These are phyloP conservation scores for Oidiodendron maius DNA, from an alignment of 495 filamentous ascomycete species.

Conservation along the genomic window DNA sequence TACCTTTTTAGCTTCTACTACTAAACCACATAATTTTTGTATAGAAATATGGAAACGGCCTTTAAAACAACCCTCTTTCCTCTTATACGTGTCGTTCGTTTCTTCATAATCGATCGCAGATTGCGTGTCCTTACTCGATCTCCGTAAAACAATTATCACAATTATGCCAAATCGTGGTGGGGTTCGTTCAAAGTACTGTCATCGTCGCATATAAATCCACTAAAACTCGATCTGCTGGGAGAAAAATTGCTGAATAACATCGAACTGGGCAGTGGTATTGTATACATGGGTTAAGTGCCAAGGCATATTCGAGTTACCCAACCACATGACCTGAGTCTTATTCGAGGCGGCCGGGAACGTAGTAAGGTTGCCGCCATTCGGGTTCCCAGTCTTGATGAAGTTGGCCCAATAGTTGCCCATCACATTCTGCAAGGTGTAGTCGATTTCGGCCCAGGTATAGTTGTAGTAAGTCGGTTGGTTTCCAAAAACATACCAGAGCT, in stretches of 20 bases:
- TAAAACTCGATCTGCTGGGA: neutral
- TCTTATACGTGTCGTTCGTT: too few species aligned
- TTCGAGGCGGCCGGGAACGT: constrained; percentile 1
- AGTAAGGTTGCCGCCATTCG: neutral
- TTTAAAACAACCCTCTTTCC: too few species aligned
- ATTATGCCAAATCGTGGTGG: too few species aligned
- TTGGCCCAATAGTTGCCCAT: constrained; percentile 7
- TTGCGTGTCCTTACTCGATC: too few species aligned
- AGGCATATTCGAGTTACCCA: neutral
- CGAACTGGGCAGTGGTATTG: neutral
- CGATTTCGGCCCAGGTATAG: neutral
- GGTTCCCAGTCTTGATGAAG: constrained; percentile 12
- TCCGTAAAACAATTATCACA: too few species aligned
- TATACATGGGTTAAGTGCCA: neutral
- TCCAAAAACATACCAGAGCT: constrained; percentile 3
- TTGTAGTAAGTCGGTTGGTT: constrained; percentile 3
- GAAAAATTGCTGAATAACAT: neutral
- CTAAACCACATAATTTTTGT: too few species aligned
- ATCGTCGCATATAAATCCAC: neutral
- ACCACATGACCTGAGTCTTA: constrained; percentile 1
- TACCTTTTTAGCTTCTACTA: too few species aligned
- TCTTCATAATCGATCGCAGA: too few species aligned
- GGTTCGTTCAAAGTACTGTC: too few species aligned
- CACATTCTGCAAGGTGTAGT: neutral
- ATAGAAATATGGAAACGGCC: too few species aligned